Evolutionary conservation across 176 grass and related monocot species (phyloP).

Genomic region (Phoenix dactylifera): DNA sequence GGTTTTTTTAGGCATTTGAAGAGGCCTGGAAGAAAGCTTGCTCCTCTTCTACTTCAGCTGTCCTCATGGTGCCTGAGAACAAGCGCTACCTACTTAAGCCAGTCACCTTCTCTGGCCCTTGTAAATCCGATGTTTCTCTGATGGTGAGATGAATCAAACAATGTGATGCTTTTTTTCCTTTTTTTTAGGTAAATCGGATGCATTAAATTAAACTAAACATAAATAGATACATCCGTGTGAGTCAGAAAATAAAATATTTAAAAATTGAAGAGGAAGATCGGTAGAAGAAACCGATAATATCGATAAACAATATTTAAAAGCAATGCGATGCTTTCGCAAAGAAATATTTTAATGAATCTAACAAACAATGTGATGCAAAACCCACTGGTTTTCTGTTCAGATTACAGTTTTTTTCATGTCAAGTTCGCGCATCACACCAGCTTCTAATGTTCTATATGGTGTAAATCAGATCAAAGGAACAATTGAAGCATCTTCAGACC

Average conservation of each 20-base stretch:
- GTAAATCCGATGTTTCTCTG: constrained; percentile 38
- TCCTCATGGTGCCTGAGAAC: constrained; percentile 36
- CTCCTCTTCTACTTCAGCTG: constrained; percentile 31
- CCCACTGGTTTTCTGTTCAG: too few relatives aligned
- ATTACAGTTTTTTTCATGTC: too few relatives aligned
- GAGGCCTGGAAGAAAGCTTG: constrained; percentile 48
- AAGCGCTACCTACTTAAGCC: constrained; percentile 45
- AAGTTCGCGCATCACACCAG: too few relatives aligned
- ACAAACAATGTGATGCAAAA: too few relatives aligned
- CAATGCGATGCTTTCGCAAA: not conserved
- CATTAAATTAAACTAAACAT: too few relatives aligned
- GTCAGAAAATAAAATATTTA: too few relatives aligned
- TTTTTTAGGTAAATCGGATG: too few relatives aligned
- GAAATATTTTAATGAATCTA: not conserved
- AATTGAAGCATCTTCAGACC: constrained; percentile 36
- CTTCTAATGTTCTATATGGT: not conserved
- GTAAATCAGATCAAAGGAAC: constrained; percentile 45
- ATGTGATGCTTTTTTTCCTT: not conserved
- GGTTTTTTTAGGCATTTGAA: constrained; percentile 36
- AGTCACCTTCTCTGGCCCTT: constrained; percentile 47
- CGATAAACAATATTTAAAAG: not conserved
- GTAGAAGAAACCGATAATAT: too few relatives aligned
- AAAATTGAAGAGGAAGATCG: too few relatives aligned
- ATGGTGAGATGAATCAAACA: constrained; percentile 20
- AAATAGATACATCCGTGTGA: too few relatives aligned